Evolutionary conservation across 2,329 filamentous ascomycete species (phyloP).

Genomic region (Diaporthe citriasiana): DNA sequence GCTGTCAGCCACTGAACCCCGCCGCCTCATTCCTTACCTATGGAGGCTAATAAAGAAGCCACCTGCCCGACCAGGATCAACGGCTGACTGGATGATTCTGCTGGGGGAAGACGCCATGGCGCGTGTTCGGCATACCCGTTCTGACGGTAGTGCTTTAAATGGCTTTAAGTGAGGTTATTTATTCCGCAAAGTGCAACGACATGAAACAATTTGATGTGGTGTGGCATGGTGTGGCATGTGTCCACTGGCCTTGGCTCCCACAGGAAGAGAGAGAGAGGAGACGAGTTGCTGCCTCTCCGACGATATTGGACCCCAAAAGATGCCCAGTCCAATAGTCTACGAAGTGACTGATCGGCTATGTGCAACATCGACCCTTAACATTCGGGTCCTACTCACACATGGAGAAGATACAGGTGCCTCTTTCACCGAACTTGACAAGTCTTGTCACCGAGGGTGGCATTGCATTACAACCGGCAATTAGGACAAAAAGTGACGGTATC

Average conservation of each 20-base stretch:
- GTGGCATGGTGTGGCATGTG: conserved; percentile 17
- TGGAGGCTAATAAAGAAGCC: conserved; percentile 6
- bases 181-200: conserved; percentile 11
- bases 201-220: conserved; percentile 16
- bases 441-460: background rate
- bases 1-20: conserved; percentile 12
- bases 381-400: background rate
- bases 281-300: background rate
- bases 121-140: background rate
- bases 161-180: background rate
- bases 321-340: background rate
- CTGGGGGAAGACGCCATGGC: background rate
- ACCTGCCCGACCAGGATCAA: background rate
- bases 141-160: background rate
- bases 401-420: background rate
- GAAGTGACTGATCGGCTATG: background rate
- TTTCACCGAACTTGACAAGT: background rate
- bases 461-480: background rate
- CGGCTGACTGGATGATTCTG: background rate
- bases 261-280: background rate
- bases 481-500: background rate
- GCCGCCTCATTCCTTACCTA: background rate
- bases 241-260: background rate
- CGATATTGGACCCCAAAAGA: background rate
- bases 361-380: background rate